Conservation (phyloP, 441 rosid species). For the Breynia disticha region DNA sequence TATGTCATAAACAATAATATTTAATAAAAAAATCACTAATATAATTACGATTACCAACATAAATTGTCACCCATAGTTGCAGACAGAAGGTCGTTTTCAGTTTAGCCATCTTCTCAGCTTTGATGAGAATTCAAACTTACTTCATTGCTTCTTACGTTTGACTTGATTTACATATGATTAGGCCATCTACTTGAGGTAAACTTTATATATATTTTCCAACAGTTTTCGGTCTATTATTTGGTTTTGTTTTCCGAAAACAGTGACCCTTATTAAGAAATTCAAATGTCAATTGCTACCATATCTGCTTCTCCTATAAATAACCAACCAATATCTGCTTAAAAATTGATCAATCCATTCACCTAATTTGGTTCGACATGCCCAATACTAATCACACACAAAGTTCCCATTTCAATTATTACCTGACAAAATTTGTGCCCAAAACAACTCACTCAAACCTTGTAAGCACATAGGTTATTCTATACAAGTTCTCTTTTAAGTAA, state of each 20-base stretch:
- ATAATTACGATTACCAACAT: no score
- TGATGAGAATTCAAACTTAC: neutral
- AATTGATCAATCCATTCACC: no score
- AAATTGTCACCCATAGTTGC: neutral
- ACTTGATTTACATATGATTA: neutral
- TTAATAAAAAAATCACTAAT: no score
- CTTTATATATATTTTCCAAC: neutral
- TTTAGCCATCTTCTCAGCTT: neutral
- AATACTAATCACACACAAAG: no score
- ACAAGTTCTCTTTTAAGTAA: no score
- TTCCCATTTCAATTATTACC: no score
- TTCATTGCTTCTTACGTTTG: neutral
- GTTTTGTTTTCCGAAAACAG: slow-evolving; percentile 6
- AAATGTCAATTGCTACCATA: slow-evolving; percentile 5
- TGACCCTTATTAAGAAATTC: neutral
- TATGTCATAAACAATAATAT: no score
- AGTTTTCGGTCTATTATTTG: neutral
- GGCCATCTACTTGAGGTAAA: slow-evolving; percentile 5
- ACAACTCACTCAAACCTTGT: no score
- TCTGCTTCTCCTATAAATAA: neutral
- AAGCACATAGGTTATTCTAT: no score
- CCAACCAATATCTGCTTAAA: neutral
- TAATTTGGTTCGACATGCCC: no score
- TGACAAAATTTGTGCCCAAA: no score
- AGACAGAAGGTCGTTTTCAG: slow-evolving; percentile 4